These are phyloP conservation scores for Suillus brevipes DNA, from an alignment of 768 basidiomycete genomes.

Conservation along the genomic window DNA sequence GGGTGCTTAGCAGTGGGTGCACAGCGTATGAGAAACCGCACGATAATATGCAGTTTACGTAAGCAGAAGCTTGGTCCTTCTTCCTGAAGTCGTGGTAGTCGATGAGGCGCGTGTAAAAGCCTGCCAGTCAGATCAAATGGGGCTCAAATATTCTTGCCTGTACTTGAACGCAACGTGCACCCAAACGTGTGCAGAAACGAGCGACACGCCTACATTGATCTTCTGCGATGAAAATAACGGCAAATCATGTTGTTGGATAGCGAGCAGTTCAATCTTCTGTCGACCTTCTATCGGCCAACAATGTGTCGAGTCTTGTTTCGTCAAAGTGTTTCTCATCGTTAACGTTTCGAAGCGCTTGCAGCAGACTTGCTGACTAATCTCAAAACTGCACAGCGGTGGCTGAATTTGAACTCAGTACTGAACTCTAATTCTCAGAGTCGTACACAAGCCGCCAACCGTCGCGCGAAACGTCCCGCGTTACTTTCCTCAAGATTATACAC, in stretches of 20 bases:
- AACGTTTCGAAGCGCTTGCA: background rate
- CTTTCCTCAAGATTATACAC: slow-evolving; percentile 53
- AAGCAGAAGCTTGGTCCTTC: background rate
- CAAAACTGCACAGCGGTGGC: slow-evolving; percentile 42
- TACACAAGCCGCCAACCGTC: slow-evolving; percentile 52
- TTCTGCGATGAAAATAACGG: background rate
- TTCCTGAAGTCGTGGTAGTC: background rate
- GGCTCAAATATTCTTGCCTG: background rate
- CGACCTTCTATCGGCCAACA: background rate
- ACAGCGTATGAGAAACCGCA: background rate
- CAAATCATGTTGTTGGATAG: background rate
- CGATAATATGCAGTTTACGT: background rate
- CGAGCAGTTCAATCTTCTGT: background rate
- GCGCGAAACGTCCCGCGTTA: slow-evolving; percentile 46
- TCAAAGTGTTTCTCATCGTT: background rate
- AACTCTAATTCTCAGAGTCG: slow-evolving; percentile 32
- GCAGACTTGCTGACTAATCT: slow-evolving; percentile 38
- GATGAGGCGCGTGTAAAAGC: background rate
- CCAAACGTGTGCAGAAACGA: background rate
- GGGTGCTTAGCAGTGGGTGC: background rate
- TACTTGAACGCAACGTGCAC: background rate
- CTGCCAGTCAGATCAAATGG: background rate
- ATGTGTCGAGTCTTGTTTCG: background rate
- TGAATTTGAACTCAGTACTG: slow-evolving; percentile 35
- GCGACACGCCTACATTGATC: background rate